Conservation (phyloP, 106 monocot genomes). For the Cymbidium sinense region DNA sequence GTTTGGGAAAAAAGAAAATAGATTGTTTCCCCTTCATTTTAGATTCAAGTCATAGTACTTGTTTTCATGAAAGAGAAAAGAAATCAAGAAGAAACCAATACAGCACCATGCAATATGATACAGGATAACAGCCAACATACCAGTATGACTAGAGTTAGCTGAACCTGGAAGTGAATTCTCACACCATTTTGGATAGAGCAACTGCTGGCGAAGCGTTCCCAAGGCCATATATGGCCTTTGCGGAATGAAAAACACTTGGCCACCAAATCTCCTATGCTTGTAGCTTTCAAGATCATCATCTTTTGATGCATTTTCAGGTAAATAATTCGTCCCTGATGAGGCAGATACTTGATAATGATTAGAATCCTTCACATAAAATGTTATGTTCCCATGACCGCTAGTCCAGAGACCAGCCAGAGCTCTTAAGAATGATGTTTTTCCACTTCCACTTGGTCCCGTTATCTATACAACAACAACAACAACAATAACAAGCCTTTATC, state of each 20-base stretch:
- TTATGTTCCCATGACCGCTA: slow-evolving; percentile 61
- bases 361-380: slow-evolving; percentile 40
- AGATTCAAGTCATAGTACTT: neutral
- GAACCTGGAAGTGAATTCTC: slow-evolving; percentile 26
- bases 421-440: slow-evolving; percentile 90
- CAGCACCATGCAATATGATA: neutral
- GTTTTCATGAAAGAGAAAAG: neutral
- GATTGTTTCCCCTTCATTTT: no score
- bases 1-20: no score
- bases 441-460: slow-evolving; percentile 94
- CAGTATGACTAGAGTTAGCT: slow-evolving; percentile 12
- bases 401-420: slow-evolving; percentile 93
- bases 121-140: slow-evolving; percentile 16
- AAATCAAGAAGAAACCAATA: neutral
- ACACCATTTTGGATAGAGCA: slow-evolving; percentile 95
- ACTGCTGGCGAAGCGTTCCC: slow-evolving; percentile 78
- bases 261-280: slow-evolving; percentile 29
- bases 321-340: slow-evolving; percentile 15
- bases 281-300: slow-evolving; percentile 17
- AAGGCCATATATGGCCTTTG: slow-evolving; percentile 96
- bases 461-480: no score
- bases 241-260: slow-evolving; percentile 76
- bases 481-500: no score
- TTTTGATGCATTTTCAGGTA: slow-evolving; percentile 10
- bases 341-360: slow-evolving; percentile 4